Base-by-base conservation (phyloP, 2,329 filamentous ascomycete species). In the Colletotrichum orbiculare region DNA sequence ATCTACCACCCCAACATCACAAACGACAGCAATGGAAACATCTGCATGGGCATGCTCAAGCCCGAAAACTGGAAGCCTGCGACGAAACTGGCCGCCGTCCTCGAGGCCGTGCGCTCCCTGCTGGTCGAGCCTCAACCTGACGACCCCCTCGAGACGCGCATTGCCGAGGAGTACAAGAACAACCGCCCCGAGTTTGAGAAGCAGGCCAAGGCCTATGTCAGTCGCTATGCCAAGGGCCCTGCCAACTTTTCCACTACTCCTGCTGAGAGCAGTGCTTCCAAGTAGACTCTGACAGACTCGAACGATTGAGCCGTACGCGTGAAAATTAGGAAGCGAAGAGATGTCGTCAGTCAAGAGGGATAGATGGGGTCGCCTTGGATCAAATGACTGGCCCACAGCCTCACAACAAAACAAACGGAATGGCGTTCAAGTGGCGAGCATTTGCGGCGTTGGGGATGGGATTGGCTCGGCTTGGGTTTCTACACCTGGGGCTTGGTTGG, bases 1-100 rank as follows among this genome's bases (percentile, higher is more conserved):
- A 92, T 97, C 83, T 97, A 97, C 86, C 94, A 97, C 82, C 94
- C 94, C 48, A 97, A 97, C 80, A 87, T 97, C 65, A 93, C 91
- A 74, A 96, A 97, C 84, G 94, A 97, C 78, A 86, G 87, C 74
- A 87, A 89, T 70, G 94, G 94, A 67, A 90, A 86, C 79, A 92
- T 97, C 87, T 97, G 94, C 79, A 84, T 97, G 48, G 89, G 88
- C 66, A 87, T 94, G 78, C 87, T 97, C 71, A 93, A 94, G 75
- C 78, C 90, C 37, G 93, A 97, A 73, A 90, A 93, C 79, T 97
- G 94, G 94, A 97, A 97, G 84, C 94, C 94, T 15, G 90, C 90
- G 67, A 92, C 90, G 73, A 91, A 90, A 80, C 86, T 97, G 69
- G 79, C 81, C 49, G 87, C 88, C 57, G 93, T 97, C 35, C 86